Evolutionary conservation across 2,329 filamentous ascomycete genomes (phyloP).

Genomic region (Penicillium sp.): DNA sequence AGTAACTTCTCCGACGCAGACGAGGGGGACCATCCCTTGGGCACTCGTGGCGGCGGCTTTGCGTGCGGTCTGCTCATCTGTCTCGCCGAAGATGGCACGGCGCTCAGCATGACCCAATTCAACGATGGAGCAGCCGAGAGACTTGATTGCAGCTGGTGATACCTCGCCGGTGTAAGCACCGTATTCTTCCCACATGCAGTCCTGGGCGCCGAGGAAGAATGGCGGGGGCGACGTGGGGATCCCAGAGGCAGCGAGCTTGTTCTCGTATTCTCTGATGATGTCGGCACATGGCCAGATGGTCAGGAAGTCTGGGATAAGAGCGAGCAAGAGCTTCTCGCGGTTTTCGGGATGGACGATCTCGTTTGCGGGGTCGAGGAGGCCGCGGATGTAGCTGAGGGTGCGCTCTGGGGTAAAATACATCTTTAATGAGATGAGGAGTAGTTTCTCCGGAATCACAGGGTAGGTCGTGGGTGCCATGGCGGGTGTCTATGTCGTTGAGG

Average conservation of each 20-base stretch:
- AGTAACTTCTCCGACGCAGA: constrained; percentile 75
- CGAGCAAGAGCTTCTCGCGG: constrained; percentile 62
- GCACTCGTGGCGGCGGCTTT: constrained; percentile 68
- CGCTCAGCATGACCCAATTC: constrained; percentile 82
- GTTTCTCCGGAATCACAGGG: constrained; percentile 35
- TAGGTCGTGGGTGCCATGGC: constrained; percentile 21
- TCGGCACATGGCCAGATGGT: constrained; percentile 54
- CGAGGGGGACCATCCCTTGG: constrained; percentile 71
- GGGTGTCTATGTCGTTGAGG: not conserved
- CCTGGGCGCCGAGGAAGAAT: constrained; percentile 71
- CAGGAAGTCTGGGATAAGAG: constrained; percentile 75
- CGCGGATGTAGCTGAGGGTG: constrained; percentile 57
- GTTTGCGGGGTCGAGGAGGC: constrained; percentile 50
- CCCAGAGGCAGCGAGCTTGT: constrained; percentile 15
- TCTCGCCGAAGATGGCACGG: constrained; percentile 69
- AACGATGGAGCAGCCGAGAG: constrained; percentile 69
- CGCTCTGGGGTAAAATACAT: constrained; percentile 41
- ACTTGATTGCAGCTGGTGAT: constrained; percentile 64
- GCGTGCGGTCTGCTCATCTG: constrained; percentile 62
- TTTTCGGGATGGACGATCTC: constrained; percentile 43
- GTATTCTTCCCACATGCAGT: constrained; percentile 66
- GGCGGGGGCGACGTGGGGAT: constrained; percentile 38
- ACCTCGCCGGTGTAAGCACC: constrained; percentile 79
- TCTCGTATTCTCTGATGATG: constrained; percentile 36
- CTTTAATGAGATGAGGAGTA: constrained; percentile 41